Evolutionary conservation across 768 basidiomycete genomes (phyloP).

Genomic region (Guyanaporus albipodus): DNA sequence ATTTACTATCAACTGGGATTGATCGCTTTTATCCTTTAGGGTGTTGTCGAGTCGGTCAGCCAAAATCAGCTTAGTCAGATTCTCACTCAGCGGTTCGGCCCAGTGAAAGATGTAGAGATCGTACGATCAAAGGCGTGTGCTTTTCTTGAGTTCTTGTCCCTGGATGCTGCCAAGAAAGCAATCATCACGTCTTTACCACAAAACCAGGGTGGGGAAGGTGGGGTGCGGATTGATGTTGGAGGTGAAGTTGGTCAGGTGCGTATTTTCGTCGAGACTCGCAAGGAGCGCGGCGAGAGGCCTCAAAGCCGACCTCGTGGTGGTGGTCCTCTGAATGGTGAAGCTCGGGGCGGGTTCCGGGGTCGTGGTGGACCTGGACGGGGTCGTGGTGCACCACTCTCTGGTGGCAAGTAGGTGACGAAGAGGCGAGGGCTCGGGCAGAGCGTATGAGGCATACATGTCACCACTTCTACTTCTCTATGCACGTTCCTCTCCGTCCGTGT

Average conservation of each 20-base stretch:
- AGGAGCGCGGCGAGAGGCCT: constrained; percentile 85
- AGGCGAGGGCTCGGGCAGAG: background rate
- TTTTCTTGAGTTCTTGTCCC: constrained; percentile 80
- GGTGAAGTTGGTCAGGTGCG: constrained; percentile 48
- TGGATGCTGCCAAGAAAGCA: constrained; percentile 83
- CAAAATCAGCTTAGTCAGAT: constrained; percentile 44
- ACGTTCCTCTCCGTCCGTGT: constrained; percentile 8
- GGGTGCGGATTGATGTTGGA: constrained; percentile 70
- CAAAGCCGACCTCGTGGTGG: constrained; percentile 59
- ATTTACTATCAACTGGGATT: background rate
- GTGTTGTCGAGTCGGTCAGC: constrained; percentile 66
- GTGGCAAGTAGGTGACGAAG: constrained; percentile 21
- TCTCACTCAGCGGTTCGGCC: constrained; percentile 66
- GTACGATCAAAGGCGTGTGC: constrained; percentile 87
- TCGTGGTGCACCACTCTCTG: constrained; percentile 33
- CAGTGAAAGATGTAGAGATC: constrained; percentile 85
- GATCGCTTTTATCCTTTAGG: constrained; percentile 37
- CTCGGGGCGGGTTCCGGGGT: constrained; percentile 45
- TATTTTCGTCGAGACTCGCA: constrained; percentile 83
- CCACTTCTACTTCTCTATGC: constrained; percentile 13
- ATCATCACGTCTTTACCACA: constrained; percentile 69
- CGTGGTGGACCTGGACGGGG: constrained; percentile 44
- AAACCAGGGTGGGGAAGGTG: constrained; percentile 82
- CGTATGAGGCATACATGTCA: constrained; percentile 12
- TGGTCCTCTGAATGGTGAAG: constrained; percentile 46